Evolutionary conservation across 768 basidiomycete genomes (phyloP).

Genomic region (Tulasnella sp.): DNA sequence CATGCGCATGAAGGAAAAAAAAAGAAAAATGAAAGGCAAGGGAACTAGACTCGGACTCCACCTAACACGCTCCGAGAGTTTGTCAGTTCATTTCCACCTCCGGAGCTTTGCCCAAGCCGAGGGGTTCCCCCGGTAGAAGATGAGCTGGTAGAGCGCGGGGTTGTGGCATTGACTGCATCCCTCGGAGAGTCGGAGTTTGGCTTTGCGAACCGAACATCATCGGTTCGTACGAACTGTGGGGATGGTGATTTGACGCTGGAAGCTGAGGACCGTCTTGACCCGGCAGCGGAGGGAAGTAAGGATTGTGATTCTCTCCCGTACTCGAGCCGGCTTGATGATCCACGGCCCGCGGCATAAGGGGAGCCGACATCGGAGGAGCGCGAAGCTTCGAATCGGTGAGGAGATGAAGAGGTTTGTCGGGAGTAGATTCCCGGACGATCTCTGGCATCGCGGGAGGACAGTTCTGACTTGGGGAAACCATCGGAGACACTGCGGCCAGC

Average conservation of each 20-base stretch:
- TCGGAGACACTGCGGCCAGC: constrained; percentile 7
- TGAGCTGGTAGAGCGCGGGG: constrained; percentile 25
- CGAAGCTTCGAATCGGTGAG: constrained; percentile 16
- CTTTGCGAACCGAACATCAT: constrained; percentile 20
- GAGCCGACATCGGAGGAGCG: constrained; percentile 17
- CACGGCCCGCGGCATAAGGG: constrained; percentile 6
- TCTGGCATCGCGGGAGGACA: constrained; percentile 14
- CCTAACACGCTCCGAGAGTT: background rate
- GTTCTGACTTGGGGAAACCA: constrained; percentile 24
- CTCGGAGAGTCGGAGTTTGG: constrained; percentile 14
- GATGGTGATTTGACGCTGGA: constrained; percentile 20
- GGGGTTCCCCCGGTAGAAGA: constrained; percentile 19
- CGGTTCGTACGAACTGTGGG: constrained; percentile 14
- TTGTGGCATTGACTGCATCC: constrained; percentile 24
- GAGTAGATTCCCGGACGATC: background rate
- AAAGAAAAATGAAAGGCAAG: background rate
- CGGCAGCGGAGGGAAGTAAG: constrained; percentile 30
- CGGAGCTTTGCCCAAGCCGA: constrained; percentile 12
- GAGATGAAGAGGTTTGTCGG: constrained; percentile 11
- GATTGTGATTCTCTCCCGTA: constrained; percentile 23
- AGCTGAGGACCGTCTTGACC: constrained; percentile 5
- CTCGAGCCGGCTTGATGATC: background rate
- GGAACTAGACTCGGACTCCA: background rate
- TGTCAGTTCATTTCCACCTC: constrained; percentile 16
- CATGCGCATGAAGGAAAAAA: background rate